Conservation (phyloP, 345 rosid genomes). For the Eucalyptus tenuipes region DNA sequence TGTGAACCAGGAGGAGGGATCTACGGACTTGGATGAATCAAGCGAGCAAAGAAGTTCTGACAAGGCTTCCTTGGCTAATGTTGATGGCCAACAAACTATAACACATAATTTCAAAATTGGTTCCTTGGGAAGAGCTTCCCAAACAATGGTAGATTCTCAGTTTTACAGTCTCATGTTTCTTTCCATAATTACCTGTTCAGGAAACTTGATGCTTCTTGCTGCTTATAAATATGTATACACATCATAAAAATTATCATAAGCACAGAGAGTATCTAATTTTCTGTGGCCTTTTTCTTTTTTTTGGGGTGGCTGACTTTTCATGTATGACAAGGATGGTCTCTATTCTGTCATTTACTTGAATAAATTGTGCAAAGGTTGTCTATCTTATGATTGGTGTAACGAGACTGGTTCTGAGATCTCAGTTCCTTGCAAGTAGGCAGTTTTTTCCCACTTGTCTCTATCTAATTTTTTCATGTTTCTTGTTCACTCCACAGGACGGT, state of each 20-base stretch:
- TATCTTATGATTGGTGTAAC: not conserved
- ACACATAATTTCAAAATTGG: not conserved
- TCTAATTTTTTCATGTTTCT: not conserved
- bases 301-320: not conserved
- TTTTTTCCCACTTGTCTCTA: not conserved
- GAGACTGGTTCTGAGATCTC: not conserved
- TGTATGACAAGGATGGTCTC: not conserved
- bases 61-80: not conserved
- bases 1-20: not conserved
- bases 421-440: not conserved
- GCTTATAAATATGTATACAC: not conserved
- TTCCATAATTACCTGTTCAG: not conserved
- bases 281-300: not conserved
- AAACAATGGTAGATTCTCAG: constrained; percentile 4
- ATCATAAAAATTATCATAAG: not conserved
- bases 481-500: not conserved
- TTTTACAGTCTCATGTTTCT: not conserved
- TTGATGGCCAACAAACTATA: not conserved
- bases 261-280: not conserved
- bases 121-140: not conserved
- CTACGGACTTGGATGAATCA: not conserved
- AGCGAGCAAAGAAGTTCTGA: not conserved
- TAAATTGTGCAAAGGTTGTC: not conserved
- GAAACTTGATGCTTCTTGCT: not conserved
- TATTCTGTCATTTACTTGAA: not conserved